Percentiles rank a stretch among this genome's conserved stretches.
phyloP scores from a whole-genome alignment of 305 asterid species.

The Fraxinus velutina region DNA sequence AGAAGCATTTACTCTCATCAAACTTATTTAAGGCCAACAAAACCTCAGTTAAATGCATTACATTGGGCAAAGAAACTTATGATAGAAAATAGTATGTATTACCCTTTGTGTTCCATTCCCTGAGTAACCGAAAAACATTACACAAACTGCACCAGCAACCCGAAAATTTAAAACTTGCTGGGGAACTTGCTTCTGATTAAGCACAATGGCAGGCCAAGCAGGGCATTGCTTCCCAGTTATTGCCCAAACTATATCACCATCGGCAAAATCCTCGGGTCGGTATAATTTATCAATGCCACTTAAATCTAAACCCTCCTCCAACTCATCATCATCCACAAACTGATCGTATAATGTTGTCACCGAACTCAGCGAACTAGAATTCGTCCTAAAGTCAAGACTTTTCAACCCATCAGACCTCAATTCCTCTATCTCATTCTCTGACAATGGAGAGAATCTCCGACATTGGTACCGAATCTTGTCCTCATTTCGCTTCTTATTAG shows the following conservation, averaged over 20 bases:
- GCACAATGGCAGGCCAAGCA: constrained; percentile 98
- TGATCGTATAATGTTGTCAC: constrained; percentile 41
- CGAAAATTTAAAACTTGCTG: constrained; percentile 70
- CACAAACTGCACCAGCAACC: constrained; percentile 62
- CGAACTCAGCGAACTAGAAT: constrained; percentile 44
- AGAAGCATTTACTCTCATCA: constrained; percentile 15
- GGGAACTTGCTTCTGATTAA: constrained; percentile 80
- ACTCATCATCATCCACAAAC: constrained; percentile 50
- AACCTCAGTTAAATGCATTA: constrained; percentile 17
- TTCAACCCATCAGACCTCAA: constrained; percentile 43
- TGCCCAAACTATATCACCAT: constrained; percentile 95
- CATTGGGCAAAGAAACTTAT: constrained; percentile 15
- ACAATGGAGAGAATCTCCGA: constrained; percentile 56
- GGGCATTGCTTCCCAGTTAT: constrained; percentile 71
- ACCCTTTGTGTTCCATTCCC: constrained; percentile 99
- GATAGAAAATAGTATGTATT: constrained; percentile 14
- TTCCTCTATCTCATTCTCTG: constrained; percentile 58
- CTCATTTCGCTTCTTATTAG: constrained; percentile 36
- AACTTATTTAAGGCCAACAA: constrained; percentile 13
- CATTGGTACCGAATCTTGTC: constrained; percentile 37
- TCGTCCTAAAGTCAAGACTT: constrained; percentile 34
- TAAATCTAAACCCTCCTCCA: constrained; percentile 48
- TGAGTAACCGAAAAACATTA: constrained; percentile 97
- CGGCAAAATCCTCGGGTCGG: constrained; percentile 48
- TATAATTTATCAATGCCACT: constrained; percentile 46